These are phyloP conservation scores for Abrus pulchellus DNA, from an alignment of 306 rosid species.

Conservation along the genomic window DNA sequence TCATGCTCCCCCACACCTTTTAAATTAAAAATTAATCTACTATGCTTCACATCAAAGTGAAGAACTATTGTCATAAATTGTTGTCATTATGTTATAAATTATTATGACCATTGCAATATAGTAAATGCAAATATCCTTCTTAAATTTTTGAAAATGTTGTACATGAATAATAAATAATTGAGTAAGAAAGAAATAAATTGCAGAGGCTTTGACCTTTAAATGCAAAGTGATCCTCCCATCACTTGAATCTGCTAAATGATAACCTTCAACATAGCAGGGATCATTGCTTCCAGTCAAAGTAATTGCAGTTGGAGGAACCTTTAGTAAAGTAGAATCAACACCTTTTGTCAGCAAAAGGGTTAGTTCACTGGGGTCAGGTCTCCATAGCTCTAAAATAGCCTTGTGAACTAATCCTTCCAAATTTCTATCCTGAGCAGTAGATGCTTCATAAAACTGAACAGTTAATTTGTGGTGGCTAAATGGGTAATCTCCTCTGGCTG, in stretches of 20 bases:
- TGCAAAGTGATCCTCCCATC: constrained; percentile 94
- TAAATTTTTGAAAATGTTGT: constrained; percentile 28
- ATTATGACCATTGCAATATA: constrained; percentile 11
- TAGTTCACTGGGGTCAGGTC: constrained; percentile 95
- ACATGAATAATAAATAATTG: constrained; percentile 19
- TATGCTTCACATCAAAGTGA: neutral
- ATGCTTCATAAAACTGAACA: constrained; percentile 94
- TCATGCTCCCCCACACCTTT: constrained; percentile 28
- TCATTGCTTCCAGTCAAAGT: constrained; percentile 98
- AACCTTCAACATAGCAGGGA: constrained; percentile 98
- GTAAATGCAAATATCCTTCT: constrained; percentile 18
- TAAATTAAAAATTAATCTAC: constrained; percentile 20
- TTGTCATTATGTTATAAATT: neutral
- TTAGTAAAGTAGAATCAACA: constrained; percentile 86
- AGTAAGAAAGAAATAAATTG: constrained; percentile 13
- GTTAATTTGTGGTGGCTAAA: constrained; percentile 99
- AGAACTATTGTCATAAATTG: neutral
- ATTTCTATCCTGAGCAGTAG: constrained; percentile 99
- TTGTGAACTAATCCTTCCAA: constrained; percentile 98
- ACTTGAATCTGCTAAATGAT: constrained; percentile 92
- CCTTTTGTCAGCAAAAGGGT: constrained; percentile 92
- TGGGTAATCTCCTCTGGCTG: constrained; percentile 98
- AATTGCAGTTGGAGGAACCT: constrained; percentile 95
- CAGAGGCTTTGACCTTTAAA: constrained; percentile 74
- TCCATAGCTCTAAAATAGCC: constrained; percentile 98